phyloP scores from a whole-genome alignment of 176 grass and related monocot genomes.

The Aegilops bicornis region DNA sequence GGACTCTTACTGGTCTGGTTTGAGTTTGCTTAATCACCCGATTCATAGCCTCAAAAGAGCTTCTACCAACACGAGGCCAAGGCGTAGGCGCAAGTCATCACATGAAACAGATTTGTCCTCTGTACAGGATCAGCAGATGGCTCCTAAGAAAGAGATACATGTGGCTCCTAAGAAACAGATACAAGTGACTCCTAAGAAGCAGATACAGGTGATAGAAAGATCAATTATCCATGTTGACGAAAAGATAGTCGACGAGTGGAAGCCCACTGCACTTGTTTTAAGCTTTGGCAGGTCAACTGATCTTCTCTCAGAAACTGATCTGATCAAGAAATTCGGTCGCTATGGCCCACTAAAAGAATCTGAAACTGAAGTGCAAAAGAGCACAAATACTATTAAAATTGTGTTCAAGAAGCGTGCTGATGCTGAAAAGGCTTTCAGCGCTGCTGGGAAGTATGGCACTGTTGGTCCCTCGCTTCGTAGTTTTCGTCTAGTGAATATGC shows the following conservation, averaged over 20 bases:
- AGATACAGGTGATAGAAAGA: slow-evolving; percentile 56
- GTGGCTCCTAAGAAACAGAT: slow-evolving; percentile 60
- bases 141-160: slow-evolving; percentile 61
- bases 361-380: slow-evolving; percentile 64
- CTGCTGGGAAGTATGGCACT: slow-evolving; percentile 63
- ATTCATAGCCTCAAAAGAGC: slow-evolving; percentile 41
- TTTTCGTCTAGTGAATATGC: slow-evolving; percentile 77
- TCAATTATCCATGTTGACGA: slow-evolving; percentile 88
- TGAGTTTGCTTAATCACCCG: slow-evolving; percentile 71
- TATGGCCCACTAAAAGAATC: slow-evolving; percentile 85
- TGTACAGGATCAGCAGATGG: slow-evolving; percentile 26
- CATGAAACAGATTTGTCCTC: slow-evolving; percentile 24
- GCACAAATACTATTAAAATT: slow-evolving; percentile 60
- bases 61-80: slow-evolving; percentile 41
- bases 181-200: slow-evolving; percentile 58
- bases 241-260: slow-evolving; percentile 77
- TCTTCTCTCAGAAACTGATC: slow-evolving; percentile 69
- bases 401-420: slow-evolving; percentile 83
- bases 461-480: slow-evolving; percentile 89
- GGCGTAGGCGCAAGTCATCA: slow-evolving; percentile 46
- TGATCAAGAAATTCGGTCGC: slow-evolving; percentile 76
- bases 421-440: slow-evolving; percentile 92
- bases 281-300: slow-evolving; percentile 66
- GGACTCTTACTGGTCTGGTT: slow-evolving; percentile 96
- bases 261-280: slow-evolving; percentile 88